These are phyloP conservation scores for Puccinia sorghi DNA, from an alignment of 1,284 basidiomycete genomes.

Conservation along the genomic window DNA sequence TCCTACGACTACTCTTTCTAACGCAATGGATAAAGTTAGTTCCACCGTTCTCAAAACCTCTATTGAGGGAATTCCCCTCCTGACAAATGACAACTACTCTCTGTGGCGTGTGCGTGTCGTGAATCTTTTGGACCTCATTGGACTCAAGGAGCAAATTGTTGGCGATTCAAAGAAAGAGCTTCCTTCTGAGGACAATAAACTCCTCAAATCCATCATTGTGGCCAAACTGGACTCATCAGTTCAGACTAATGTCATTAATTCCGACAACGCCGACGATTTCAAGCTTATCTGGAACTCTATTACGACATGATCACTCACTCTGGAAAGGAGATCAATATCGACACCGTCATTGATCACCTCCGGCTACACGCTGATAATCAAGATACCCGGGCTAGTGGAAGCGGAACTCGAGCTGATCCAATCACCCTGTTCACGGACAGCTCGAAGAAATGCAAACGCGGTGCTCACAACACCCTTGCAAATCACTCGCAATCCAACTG, in stretches of 20 bases:
- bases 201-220: too few relatives aligned
- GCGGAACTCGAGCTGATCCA: background rate
- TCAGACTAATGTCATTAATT: too few relatives aligned
- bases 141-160: background rate
- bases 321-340: background rate
- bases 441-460: background rate
- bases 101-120: background rate
- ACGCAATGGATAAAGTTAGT: background rate
- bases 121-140: background rate
- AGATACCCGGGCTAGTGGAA: background rate
- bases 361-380: background rate
- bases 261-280: too few relatives aligned
- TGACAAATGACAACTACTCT: background rate
- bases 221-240: too few relatives aligned
- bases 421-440: background rate
- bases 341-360: constrained; percentile 3
- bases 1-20: background rate
- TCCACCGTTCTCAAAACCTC: background rate
- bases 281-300: too few relatives aligned
- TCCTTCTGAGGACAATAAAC: too few relatives aligned
- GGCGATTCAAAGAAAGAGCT: background rate
- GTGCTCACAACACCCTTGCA: background rate
- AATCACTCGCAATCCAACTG: background rate
- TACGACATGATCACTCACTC: background rate
- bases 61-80: background rate